Base-by-base conservation (phyloP, 176 grass and related monocot species). In the Oryza rufipogon region DNA sequence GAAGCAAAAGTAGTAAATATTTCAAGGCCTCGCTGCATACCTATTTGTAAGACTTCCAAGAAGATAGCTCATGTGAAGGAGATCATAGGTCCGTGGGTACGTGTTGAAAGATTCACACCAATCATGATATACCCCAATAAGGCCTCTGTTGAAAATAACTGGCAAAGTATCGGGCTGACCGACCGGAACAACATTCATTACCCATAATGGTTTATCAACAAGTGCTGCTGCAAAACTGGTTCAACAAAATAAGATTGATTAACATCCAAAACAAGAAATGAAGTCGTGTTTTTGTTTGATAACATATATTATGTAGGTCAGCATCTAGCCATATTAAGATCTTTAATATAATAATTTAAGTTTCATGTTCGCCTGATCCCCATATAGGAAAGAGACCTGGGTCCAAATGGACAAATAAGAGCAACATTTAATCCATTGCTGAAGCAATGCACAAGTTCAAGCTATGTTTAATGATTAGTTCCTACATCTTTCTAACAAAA, bases 91-190 rank as follows among this genome's bases (percentile, higher is more conserved):
- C 22, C 93, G 84, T 73, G 96, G 96, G 66, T 99, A 99, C n/a
- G 93, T 99, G 83, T 91, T 92, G 85, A 99, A 96, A 68, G 96
- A 86, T 42, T 96, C 93, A 70, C 93, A 99, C 93, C 93, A 96
- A 28, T 99, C 91, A 80, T 99, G 96, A 74, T 99, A 94, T 66
- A 81, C 83, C 42, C 93, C 96, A 89, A 96, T 89, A 79, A 99
- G 85, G 64, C 93, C 96, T 99, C 96, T 86, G 67, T 83, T 83
- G 67, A 89, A 99, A 84, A 96, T 84, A 71, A 89, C 65, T 0
- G 91, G 79, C 85, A 94, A 81, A 13, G 93, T 96, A 88, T 99
- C 88, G 47, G 84, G 60, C 56, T 73, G 28, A n/a, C 70, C 73
- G 67, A 81, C 60, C 80, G 87, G 91, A 19, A 88, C 90, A 6